phyloP scores from a whole-genome alignment of 2,329 filamentous ascomycete species.

The Penicillium sclerotiorum region DNA sequence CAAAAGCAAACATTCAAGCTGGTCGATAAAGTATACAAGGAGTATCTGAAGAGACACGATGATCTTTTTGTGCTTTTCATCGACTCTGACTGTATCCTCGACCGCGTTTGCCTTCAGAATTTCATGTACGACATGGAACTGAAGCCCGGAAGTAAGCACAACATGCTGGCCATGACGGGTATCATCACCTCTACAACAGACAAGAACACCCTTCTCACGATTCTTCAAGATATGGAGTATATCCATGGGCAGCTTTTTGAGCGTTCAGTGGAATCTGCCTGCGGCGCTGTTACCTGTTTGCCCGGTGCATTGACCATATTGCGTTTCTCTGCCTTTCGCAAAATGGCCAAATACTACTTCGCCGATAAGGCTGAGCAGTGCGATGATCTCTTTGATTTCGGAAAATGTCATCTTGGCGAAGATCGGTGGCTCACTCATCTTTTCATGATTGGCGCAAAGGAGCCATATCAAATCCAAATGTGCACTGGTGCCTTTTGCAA shows the following conservation, averaged over 20 bases:
- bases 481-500: constrained; percentile 98
- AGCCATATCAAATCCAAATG: constrained; percentile 95
- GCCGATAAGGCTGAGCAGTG: constrained; percentile 95
- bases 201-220: constrained; percentile 83
- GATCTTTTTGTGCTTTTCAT: constrained; percentile 96
- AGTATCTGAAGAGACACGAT: constrained; percentile 84
- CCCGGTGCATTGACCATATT: constrained; percentile 95
- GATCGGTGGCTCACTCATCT: constrained; percentile 97
- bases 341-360: constrained; percentile 98
- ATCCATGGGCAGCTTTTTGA: constrained; percentile 97
- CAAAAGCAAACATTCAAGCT: constrained; percentile 92
- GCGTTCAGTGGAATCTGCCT: constrained; percentile 90
- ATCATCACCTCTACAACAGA: constrained; percentile 93
- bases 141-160: constrained; percentile 84
- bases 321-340: constrained; percentile 91
- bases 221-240: constrained; percentile 98
- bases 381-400: constrained; percentile 94
- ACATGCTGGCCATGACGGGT: constrained; percentile 97
- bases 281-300: constrained; percentile 90
- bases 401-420: constrained; percentile 92
- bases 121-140: constrained; percentile 99
- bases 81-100: constrained; percentile 93
- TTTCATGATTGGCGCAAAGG: constrained; percentile 96
- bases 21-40: constrained; percentile 87
- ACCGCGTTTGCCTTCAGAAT: constrained; percentile 89